Percentiles rank a stretch among this genome's conserved stretches.
phyloP scores from a whole-genome alignment of 2,329 filamentous ascomycete species.

The Elsinoe ampelina region DNA sequence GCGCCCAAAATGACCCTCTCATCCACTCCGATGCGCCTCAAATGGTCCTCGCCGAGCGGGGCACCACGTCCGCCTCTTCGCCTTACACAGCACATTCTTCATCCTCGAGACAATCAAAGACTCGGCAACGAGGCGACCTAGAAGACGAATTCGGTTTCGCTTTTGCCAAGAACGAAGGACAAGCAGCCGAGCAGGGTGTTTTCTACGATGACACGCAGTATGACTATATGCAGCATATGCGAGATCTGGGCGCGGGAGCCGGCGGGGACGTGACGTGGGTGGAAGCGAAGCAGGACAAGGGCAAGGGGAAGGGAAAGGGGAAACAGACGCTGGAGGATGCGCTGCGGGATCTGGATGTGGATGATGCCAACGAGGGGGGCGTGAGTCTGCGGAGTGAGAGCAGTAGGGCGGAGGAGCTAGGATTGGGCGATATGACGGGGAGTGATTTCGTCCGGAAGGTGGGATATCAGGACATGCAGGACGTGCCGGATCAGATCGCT shows the following conservation, averaged over 20 bases:
- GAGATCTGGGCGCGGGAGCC: slow-evolving; percentile 57
- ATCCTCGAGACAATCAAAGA: slow-evolving; percentile 27
- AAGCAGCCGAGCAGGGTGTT: slow-evolving; percentile 87
- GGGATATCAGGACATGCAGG: slow-evolving; percentile 87
- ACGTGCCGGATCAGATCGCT: slow-evolving; percentile 80
- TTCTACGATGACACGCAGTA: slow-evolving; percentile 94
- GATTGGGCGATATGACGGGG: slow-evolving; percentile 67
- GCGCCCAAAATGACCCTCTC: slow-evolving; percentile 91
- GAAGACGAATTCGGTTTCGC: slow-evolving; percentile 60
- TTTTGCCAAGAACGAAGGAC: slow-evolving; percentile 83
- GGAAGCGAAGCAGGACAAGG: slow-evolving; percentile 52
- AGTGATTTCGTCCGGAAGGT: slow-evolving; percentile 67
- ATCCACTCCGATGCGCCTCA: slow-evolving; percentile 89
- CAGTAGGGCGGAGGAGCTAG: slow-evolving; percentile 33
- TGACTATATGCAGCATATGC: slow-evolving; percentile 99
- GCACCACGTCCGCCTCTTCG: slow-evolving; percentile 12
- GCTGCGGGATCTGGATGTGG: slow-evolving; percentile 48
- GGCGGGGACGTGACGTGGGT: slow-evolving; percentile 70
- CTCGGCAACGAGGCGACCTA: slow-evolving; percentile 56
- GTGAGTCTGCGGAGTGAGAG: slow-evolving; percentile 36
- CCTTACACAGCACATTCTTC: slow-evolving; percentile 20
- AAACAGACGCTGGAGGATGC: slow-evolving; percentile 78
- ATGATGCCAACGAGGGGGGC: slow-evolving; percentile 34
- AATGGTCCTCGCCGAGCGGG: slow-evolving; percentile 71
- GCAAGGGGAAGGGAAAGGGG: slow-evolving; percentile 63